Evolutionary conservation across 2,329 filamentous ascomycete genomes (phyloP).

Genomic region (Aspergillus ochraceus): DNA sequence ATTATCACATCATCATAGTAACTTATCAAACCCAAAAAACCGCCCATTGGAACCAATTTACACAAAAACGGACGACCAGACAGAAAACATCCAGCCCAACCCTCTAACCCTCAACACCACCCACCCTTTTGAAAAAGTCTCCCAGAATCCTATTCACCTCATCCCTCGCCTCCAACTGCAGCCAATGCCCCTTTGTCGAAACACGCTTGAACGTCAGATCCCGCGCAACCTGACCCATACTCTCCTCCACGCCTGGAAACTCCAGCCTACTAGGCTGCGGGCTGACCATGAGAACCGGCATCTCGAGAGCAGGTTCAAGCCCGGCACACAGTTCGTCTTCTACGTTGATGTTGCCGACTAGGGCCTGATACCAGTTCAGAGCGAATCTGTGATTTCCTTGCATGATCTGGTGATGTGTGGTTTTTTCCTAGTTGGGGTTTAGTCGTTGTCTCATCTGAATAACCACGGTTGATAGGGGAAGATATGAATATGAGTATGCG

Average conservation of each 20-base stretch:
- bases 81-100: no score
- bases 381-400: slow-evolving; percentile 18
- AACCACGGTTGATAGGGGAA: no score
- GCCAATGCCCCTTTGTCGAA: slow-evolving; percentile 23
- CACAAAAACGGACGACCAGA: no score
- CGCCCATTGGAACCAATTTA: no score
- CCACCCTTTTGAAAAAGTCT: slow-evolving; percentile 15
- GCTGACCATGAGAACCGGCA: slow-evolving; percentile 21
- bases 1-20: no score
- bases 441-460: background rate
- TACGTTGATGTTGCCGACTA: slow-evolving; percentile 22
- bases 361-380: slow-evolving; percentile 26
- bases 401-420: slow-evolving; percentile 21
- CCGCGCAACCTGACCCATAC: slow-evolving; percentile 16
- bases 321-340: slow-evolving; percentile 19
- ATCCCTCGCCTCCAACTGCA: slow-evolving; percentile 26
- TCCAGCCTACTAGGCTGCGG: slow-evolving; percentile 12
- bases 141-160: slow-evolving; percentile 22
- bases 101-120: background rate
- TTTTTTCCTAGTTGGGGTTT: slow-evolving; percentile 14
- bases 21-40: no score
- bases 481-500: background rate
- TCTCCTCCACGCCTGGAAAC: slow-evolving; percentile 11
- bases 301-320: slow-evolving; percentile 15
- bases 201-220: slow-evolving; percentile 19